These are phyloP conservation scores for Thuidium tamariscinum DNA, from an alignment of 225 moss, liverwort and hornwort species.

Conservation along the genomic window DNA sequence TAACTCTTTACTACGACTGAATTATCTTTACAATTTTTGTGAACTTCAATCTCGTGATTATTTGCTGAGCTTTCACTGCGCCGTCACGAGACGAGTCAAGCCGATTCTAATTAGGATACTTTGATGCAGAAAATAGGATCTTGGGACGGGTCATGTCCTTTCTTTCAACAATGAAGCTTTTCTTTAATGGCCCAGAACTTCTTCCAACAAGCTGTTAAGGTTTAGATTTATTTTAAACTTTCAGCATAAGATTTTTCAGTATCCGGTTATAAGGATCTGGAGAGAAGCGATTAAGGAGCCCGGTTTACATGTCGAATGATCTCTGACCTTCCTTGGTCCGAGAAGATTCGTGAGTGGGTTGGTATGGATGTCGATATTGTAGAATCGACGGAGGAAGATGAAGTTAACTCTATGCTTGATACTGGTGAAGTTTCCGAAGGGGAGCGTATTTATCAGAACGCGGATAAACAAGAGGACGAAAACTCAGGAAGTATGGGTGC, in stretches of 20 bases:
- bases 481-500: background rate
- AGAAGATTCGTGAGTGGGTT: slow-evolving; percentile 20
- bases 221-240: background rate
- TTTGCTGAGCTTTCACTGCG: background rate
- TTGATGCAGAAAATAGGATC: background rate
- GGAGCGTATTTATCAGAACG: background rate
- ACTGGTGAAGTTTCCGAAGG: background rate
- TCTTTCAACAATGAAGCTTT: background rate
- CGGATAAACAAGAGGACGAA: background rate
- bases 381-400: background rate
- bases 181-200: background rate
- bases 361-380: slow-evolving; percentile 20
- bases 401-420: background rate
- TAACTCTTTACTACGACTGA: background rate
- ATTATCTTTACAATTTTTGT: background rate
- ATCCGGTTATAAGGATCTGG: background rate
- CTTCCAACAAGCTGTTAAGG: background rate
- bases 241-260: background rate
- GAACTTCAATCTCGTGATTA: background rate
- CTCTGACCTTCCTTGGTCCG: background rate
- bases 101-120: background rate
- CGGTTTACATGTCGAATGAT: background rate
- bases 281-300: background rate
- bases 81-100: background rate
- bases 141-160: background rate